phyloP scores from a whole-genome alignment of 179 eudicot species.

The Gypsophila paniculata region DNA sequence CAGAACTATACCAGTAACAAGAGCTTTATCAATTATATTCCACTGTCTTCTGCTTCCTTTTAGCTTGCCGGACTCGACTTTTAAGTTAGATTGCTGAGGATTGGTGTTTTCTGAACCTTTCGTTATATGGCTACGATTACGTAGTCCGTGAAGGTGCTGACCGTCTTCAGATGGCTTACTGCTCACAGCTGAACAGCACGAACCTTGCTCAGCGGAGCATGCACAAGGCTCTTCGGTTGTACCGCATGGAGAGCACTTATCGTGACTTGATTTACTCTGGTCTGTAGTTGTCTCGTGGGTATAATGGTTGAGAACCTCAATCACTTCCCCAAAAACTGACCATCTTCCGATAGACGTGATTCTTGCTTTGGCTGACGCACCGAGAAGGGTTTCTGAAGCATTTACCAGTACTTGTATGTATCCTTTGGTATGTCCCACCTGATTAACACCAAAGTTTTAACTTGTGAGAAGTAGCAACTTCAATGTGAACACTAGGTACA shows the following conservation, averaged over 20 bases:
- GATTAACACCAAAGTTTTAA: conserved; percentile 18
- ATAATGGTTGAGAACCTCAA: conserved; percentile 40
- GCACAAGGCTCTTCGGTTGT: conserved; percentile 42
- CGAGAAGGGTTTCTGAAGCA: conserved; percentile 73
- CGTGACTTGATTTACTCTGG: conserved; percentile 19
- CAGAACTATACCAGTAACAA: conserved; percentile 50
- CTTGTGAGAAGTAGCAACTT: neutral
- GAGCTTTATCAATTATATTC: conserved; percentile 53
- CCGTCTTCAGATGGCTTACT: conserved; percentile 17
- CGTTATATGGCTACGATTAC: conserved; percentile 37
- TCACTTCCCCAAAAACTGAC: conserved; percentile 93
- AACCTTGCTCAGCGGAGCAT: conserved; percentile 47
- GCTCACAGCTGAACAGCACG: conserved; percentile 52
- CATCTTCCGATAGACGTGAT: conserved; percentile 91
- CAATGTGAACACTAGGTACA: neutral
- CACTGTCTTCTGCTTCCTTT: conserved; percentile 25
- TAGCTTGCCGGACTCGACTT: conserved; percentile 20
- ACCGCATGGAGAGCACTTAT: conserved; percentile 39
- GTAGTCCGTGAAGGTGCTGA: conserved; percentile 31
- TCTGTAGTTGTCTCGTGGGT: conserved; percentile 20
- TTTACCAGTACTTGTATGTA: conserved; percentile 79
- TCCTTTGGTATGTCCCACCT: conserved; percentile 99
- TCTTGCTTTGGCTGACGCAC: conserved; percentile 65
- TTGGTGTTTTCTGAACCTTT: conserved; percentile 27
- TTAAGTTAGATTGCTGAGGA: conserved; percentile 15